These are phyloP conservation scores for Sporothrix pallida DNA, from an alignment of 2,329 filamentous ascomycete genomes.

Conservation along the genomic window DNA sequence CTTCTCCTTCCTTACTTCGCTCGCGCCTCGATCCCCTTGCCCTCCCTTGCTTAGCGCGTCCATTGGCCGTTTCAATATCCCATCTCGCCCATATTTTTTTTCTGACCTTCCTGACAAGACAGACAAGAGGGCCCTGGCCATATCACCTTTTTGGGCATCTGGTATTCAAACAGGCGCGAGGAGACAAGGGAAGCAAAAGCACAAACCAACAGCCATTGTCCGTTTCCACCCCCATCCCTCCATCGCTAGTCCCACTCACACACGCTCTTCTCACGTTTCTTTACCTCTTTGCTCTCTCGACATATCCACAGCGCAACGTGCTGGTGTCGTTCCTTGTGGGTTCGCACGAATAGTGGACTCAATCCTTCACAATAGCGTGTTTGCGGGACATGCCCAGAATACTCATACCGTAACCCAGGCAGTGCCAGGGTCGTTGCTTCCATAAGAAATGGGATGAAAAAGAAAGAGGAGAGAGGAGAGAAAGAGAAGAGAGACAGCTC, in stretches of 20 bases:
- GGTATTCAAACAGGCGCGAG: neutral
- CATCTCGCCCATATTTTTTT: neutral
- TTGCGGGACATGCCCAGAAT: neutral
- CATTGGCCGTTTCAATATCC: conserved; percentile 24
- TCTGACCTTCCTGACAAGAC: neutral
- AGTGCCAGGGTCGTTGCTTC: neutral
- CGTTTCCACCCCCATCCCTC: conserved; percentile 10
- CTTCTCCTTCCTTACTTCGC: neutral
- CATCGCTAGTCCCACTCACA: neutral
- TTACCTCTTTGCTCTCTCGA: neutral
- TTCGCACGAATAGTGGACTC: neutral
- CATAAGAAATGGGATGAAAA: neutral
- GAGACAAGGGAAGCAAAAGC: neutral
- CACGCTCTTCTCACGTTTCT: neutral
- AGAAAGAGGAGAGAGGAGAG: neutral
- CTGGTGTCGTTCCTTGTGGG: conserved; percentile 21
- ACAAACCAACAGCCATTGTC: neutral
- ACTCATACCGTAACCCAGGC: neutral
- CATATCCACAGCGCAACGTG: conserved; percentile 11
- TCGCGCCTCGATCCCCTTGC: neutral
- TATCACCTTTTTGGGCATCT: neutral
- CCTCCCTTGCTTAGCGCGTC: conserved; percentile 27
- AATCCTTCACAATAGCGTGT: neutral
- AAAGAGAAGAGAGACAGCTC: neutral
- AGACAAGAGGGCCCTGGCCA: neutral